phyloP scores from a whole-genome alignment of 1,284 basidiomycete genomes.

The Trichosporon sp. region DNA sequence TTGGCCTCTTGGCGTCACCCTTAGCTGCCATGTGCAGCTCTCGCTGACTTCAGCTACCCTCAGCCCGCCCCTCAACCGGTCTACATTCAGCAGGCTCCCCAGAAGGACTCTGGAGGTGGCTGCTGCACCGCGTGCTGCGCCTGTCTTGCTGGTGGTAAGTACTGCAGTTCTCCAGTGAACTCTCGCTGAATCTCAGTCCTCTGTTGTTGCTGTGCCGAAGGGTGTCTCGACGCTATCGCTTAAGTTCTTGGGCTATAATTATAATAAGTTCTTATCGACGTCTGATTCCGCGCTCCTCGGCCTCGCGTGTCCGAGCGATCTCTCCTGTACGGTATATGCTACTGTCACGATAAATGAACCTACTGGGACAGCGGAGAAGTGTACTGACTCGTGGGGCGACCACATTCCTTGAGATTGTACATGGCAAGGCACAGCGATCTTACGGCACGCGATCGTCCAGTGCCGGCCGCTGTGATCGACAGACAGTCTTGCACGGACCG shows the following conservation, averaged over 20 bases:
- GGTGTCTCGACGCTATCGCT: conserved; percentile 25
- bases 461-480: no score
- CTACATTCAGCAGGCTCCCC: conserved; percentile 38
- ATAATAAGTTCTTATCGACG: background rate
- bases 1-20: background rate
- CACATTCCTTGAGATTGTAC: no score
- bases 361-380: background rate
- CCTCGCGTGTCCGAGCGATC: background rate
- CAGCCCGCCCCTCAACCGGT: conserved; percentile 44
- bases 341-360: background rate
- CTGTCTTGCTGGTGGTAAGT: conserved; percentile 34
- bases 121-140: conserved; percentile 32
- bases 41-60: conserved; percentile 29
- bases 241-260: background rate
- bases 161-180: background rate
- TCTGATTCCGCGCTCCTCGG: background rate
- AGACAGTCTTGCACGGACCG: no score
- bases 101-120: conserved; percentile 18
- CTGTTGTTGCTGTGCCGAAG: conserved; percentile 42
- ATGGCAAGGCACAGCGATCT: no score
- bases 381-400: background rate
- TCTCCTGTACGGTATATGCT: background rate
- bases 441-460: no score
- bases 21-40: background rate
- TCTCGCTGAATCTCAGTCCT: conserved; percentile 22